Evolutionary conservation across 257 asterid species (phyloP).

Genomic region (Salvia rosmarinus): DNA sequence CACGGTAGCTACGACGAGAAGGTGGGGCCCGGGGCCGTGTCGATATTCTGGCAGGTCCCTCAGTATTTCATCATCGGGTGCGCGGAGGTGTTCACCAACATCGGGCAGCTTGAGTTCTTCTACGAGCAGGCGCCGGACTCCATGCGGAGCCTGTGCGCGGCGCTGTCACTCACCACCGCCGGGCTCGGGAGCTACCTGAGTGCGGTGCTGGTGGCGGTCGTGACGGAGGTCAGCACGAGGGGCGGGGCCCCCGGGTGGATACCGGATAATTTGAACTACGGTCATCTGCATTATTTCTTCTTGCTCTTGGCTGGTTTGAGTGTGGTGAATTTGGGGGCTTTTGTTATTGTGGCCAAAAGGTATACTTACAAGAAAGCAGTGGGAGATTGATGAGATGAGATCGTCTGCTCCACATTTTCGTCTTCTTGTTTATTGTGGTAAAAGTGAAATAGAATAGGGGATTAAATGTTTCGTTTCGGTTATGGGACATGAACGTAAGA

Average conservation of each 20-base stretch:
- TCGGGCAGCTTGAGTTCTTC: conserved; percentile 77
- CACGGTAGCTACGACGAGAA: conserved; percentile 42
- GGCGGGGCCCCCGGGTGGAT: conserved; percentile 67
- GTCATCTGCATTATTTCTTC: conserved; percentile 64
- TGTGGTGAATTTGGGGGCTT: conserved; percentile 56
- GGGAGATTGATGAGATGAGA: conserved; percentile 36
- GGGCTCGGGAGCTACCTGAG: conserved; percentile 69
- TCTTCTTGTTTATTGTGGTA: too few relatives aligned
- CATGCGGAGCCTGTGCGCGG: conserved; percentile 68
- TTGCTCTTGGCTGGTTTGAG: conserved; percentile 59
- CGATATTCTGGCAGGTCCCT: conserved; percentile 75
- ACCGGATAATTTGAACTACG: conserved; percentile 60
- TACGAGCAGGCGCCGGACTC: conserved; percentile 82
- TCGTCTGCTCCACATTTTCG: too few relatives aligned
- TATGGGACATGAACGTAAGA: too few relatives aligned
- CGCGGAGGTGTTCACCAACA: conserved; percentile 67
- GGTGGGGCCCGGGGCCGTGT: conserved; percentile 41
- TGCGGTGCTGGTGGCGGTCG: conserved; percentile 58
- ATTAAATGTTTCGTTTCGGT: too few relatives aligned
- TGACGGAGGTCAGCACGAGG: conserved; percentile 47
- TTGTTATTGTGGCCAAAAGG: conserved; percentile 49
- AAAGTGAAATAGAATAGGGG: too few relatives aligned
- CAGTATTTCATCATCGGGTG: conserved; percentile 74
- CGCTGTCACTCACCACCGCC: conserved; percentile 58
- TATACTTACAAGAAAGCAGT: conserved; percentile 61